A percentile compares a stretch with the other conserved stretches of the same genome.
phyloP scores from a whole-genome alignment of 306 rosid species.

The Medicago lupulina region DNA sequence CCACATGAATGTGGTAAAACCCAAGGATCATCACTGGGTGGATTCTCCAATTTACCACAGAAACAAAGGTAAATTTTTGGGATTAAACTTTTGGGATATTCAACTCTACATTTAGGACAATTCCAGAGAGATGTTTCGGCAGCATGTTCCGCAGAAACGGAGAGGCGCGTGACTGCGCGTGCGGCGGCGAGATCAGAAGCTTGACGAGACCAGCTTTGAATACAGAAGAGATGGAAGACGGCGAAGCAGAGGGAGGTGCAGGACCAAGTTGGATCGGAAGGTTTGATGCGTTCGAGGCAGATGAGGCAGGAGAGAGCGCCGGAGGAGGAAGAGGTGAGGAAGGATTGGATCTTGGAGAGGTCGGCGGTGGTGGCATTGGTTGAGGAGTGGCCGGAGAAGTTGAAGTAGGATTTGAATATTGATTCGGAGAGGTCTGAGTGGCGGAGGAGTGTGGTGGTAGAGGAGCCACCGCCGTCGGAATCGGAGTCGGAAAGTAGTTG shows the following conservation, averaged over 20 bases:
- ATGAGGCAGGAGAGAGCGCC: slow-evolving; percentile 93
- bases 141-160: slow-evolving; percentile 55
- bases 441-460: slow-evolving; percentile 50
- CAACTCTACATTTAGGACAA: slow-evolving; percentile 88
- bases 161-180: slow-evolving; percentile 83
- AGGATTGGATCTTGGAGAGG: slow-evolving; percentile 87
- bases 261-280: slow-evolving; percentile 88
- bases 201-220: slow-evolving; percentile 94
- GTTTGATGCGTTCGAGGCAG: slow-evolving; percentile 91
- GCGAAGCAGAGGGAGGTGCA: slow-evolving; percentile 88
- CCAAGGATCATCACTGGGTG: slow-evolving; percentile 92
- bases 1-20: slow-evolving; percentile 93
- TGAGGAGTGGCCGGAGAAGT: slow-evolving; percentile 64
- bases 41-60: slow-evolving; percentile 81
- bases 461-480: slow-evolving; percentile 54
- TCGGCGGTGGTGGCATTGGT: slow-evolving; percentile 61
- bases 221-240: slow-evolving; percentile 88
- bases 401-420: slow-evolving; percentile 80
- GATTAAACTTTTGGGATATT: slow-evolving; percentile 66
- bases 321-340: slow-evolving; percentile 88
- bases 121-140: slow-evolving; percentile 73
- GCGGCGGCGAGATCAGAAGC: slow-evolving; percentile 70
- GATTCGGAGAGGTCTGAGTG: slow-evolving; percentile 80
- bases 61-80: slow-evolving; percentile 77
- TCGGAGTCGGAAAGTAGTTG: slow-evolving; percentile 60